Base-by-base conservation (phyloP, 495 filamentous ascomycete genomes). In the Aspergillus incahuasiensis region DNA sequence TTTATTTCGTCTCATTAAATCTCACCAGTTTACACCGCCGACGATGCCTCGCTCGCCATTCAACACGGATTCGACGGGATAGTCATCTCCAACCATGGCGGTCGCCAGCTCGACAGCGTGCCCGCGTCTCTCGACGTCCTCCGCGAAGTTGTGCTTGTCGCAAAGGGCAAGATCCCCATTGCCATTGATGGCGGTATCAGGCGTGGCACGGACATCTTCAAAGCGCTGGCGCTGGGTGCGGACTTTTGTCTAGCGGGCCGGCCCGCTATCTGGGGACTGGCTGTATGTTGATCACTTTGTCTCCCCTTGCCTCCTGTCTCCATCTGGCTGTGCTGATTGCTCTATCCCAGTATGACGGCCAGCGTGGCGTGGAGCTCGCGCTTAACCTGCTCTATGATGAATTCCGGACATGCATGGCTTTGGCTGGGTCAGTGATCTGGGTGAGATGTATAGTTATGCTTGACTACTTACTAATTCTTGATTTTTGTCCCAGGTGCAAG, bases 151-250 rank as follows among this genome's bases (percentile, higher is more conserved):
- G 94, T 94, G 80, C 89, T 89, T 1, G 84, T 89, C 35, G 81
- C 95, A 20, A 78, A 91, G 61, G 77, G 87, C 49, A 81, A 82
- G 58, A 88, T 97, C 55, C 88, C 92, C 62, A 74, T 97, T 30
- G 92, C 80, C 62, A 69, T 96, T 48, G 92, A 97, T 68, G 92
- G 92, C 35, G 92, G 92, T 30, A 80, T 96, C 25, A 80, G 92
- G 8, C 80, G 91, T 34, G 92, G 87, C 9, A 91, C 92, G 0
- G 92, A 97, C 72, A 92, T 97, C 60, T 85, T 96, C 74, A 96
- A 96, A 68, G 92, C 92, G 40, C 71, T 97, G 18, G 96, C 92
- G 56, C 74, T 97, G 3, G 92, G 92, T 12, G 92, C 92, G 0
- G 86, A 78, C 58, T 86, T 83, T 38, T 89, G 92, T 5, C 88